These are phyloP conservation scores for Cephalotrichum gorgonifer DNA, from an alignment of 2,329 filamentous ascomycete genomes.

Conservation along the genomic window DNA sequence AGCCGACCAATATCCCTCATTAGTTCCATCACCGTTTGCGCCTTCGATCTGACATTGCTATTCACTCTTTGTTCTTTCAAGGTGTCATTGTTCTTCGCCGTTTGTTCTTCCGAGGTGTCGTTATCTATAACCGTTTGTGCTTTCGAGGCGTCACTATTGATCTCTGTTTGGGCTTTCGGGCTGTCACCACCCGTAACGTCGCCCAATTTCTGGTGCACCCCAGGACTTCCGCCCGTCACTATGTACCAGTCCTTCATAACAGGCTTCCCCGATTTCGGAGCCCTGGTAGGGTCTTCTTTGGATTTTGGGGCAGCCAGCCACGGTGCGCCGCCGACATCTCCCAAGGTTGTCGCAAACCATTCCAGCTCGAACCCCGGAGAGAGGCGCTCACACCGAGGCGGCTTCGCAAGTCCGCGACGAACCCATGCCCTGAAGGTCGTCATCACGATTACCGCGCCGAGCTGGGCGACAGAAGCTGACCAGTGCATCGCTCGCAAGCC, in stretches of 20 bases:
- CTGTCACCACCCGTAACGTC: not conserved
- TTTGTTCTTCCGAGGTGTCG: not conserved
- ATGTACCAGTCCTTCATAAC: not conserved
- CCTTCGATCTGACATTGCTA: not conserved
- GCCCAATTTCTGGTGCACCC: not conserved
- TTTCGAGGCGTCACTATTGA: not conserved
- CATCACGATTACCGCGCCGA: constrained; percentile 10
- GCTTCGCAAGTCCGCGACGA: not conserved
- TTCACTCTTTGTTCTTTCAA: not conserved
- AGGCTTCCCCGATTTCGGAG: not conserved
- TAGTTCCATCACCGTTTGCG: constrained; percentile 10
- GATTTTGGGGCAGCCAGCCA: not conserved
- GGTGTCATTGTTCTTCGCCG: not conserved
- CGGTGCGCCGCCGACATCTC: constrained; percentile 2
- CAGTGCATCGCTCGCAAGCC: constrained; percentile 17
- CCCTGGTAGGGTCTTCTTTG: not conserved
- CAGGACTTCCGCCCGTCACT: not conserved
- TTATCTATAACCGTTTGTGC: not conserved
- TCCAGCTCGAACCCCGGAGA: not conserved
- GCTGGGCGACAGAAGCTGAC: constrained; percentile 14
- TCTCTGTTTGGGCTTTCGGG: not conserved
- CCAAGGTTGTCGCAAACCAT: not conserved
- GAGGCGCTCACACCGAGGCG: not conserved
- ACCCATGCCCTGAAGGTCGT: not conserved
- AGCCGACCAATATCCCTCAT: constrained; percentile 12